Conservation (phyloP, 176 grass and related monocot species). For the Urochloa ruziziensis region DNA sequence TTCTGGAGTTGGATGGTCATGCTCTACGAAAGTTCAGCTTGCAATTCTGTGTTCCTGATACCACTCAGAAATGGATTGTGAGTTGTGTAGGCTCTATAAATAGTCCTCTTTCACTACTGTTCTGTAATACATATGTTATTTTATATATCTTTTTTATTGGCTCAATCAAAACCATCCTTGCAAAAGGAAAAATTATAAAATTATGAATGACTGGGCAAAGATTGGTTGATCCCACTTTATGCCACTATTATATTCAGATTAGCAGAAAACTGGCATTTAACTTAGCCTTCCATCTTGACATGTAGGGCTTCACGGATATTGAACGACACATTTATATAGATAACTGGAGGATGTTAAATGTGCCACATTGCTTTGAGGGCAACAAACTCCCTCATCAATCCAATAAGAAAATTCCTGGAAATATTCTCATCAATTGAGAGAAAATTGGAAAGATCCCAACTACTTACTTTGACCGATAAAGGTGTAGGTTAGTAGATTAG, state of each 20-base stretch:
- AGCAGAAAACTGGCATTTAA: background rate
- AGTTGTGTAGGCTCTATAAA: conserved; percentile 24
- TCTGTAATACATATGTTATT: conserved; percentile 1
- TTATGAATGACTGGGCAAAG: background rate
- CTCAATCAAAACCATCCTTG: background rate
- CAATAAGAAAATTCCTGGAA: background rate
- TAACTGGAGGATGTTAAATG: background rate
- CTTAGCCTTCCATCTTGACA: background rate
- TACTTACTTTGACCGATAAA: background rate
- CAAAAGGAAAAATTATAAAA: background rate
- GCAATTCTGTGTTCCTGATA: conserved; percentile 23
- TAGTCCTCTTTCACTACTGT: conserved; percentile 8
- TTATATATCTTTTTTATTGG: background rate
- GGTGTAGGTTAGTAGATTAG: background rate
- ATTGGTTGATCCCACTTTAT: background rate
- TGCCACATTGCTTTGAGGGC: background rate
- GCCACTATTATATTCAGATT: background rate
- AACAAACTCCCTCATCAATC: background rate
- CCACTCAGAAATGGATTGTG: conserved; percentile 41
- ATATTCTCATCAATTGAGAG: background rate
- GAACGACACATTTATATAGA: background rate
- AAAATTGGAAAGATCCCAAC: background rate
- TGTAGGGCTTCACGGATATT: background rate
- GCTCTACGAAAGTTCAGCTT: conserved; percentile 18
- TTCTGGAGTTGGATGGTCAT: conserved; percentile 17